phyloP scores from a whole-genome alignment of 805 yeast species.

The Suhomyces xylopsoci region DNA sequence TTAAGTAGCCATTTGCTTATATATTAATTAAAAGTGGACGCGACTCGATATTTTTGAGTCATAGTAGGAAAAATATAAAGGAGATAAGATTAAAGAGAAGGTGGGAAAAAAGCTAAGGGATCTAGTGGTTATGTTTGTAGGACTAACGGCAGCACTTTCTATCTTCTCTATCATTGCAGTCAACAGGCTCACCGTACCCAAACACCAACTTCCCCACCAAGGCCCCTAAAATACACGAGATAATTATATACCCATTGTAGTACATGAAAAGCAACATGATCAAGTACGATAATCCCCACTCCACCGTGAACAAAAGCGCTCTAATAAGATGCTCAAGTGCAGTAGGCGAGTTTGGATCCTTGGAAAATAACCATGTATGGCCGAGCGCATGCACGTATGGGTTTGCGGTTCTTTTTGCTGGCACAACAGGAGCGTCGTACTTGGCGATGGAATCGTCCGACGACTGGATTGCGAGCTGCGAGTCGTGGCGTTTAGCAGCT shows the following conservation, averaged over 20 bases:
- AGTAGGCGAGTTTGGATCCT: constrained; percentile 35
- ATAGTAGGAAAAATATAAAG: neutral
- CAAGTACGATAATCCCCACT: constrained; percentile 63
- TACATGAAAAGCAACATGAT: constrained; percentile 75
- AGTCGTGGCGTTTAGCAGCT: constrained; percentile 12
- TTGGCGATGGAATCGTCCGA: neutral
- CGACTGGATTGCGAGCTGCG: neutral
- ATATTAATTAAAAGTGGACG: neutral
- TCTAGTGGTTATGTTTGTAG: no score
- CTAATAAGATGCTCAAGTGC: constrained; percentile 51
- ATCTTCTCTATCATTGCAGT: constrained; percentile 18
- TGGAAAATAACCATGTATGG: constrained; percentile 30
- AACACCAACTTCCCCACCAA: constrained; percentile 55
- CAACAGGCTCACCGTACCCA: constrained; percentile 42
- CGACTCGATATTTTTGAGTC: neutral
- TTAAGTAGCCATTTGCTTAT: neutral
- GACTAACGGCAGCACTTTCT: constrained; percentile 21
- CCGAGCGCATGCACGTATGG: constrained; percentile 26
- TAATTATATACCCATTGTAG: constrained; percentile 66
- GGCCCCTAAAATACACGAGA: constrained; percentile 62
- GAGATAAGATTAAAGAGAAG: no score
- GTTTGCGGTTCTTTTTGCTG: constrained; percentile 6
- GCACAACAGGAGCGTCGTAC: neutral
- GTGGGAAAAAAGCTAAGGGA: no score
- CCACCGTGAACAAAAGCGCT: constrained; percentile 49